These are phyloP conservation scores for Epicoccum nigrum DNA, from an alignment of 2,329 filamentous ascomycete species.

Conservation along the genomic window DNA sequence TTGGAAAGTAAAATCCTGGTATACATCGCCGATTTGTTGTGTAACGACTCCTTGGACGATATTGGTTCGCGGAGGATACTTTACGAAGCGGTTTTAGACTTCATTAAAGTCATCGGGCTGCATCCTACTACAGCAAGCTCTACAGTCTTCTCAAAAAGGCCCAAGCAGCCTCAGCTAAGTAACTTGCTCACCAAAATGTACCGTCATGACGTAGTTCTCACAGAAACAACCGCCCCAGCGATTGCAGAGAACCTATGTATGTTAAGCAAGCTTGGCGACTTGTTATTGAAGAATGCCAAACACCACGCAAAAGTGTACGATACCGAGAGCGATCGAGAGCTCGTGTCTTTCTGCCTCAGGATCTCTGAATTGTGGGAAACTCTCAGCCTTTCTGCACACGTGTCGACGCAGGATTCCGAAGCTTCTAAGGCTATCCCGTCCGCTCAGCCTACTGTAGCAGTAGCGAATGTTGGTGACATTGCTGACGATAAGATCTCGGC, in stretches of 20 bases:
- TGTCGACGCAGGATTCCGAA: background rate
- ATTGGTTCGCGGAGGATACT: conserved; percentile 40
- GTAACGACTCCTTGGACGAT: conserved; percentile 52
- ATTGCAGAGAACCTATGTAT: conserved; percentile 36
- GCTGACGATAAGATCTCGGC: conserved; percentile 48
- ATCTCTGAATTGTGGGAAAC: conserved; percentile 37
- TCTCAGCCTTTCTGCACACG: background rate
- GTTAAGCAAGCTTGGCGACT: conserved; percentile 29
- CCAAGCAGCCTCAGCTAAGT: conserved; percentile 40
- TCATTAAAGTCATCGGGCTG: conserved; percentile 46
- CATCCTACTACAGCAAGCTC: conserved; percentile 37
- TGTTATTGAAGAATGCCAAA: conserved; percentile 29
- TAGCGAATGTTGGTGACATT: conserved; percentile 36
- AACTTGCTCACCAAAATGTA: conserved; percentile 49
- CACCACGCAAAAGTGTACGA: conserved; percentile 23
- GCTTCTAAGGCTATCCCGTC: background rate
- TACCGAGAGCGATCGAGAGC: conserved; percentile 32
- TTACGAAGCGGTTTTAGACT: conserved; percentile 50
- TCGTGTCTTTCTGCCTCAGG: conserved; percentile 44
- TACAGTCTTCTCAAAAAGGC: conserved; percentile 45
- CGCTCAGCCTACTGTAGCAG: background rate
- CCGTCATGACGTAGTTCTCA: background rate
- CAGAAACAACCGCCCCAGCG: conserved; percentile 24
- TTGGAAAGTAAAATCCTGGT: conserved; percentile 46
- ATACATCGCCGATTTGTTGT: conserved; percentile 47